These are phyloP conservation scores for Fusarium sp. DNA, from an alignment of 2,329 filamentous ascomycete species.

Conservation along the genomic window DNA sequence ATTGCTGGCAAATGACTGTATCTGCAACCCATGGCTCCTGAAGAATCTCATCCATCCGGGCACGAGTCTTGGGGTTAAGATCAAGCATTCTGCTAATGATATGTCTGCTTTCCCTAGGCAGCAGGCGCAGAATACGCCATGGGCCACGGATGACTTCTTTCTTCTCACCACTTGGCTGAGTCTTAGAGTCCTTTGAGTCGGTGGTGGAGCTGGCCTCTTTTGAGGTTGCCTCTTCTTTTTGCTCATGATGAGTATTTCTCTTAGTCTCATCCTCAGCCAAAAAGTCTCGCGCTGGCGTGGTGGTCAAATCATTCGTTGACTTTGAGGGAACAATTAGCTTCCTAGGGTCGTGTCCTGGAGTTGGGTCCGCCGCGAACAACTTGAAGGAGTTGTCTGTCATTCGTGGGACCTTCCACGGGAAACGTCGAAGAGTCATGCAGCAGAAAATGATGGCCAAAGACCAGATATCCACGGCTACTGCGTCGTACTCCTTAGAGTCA, in stretches of 20 bases:
- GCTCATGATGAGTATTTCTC: constrained; percentile 34
- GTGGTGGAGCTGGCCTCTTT: constrained; percentile 7
- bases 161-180: constrained; percentile 56
- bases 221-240: constrained; percentile 31
- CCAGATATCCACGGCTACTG: constrained; percentile 95
- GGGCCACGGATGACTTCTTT: constrained; percentile 90
- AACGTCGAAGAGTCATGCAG: constrained; percentile 95
- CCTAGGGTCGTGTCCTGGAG: constrained; percentile 74
- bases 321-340: constrained; percentile 60
- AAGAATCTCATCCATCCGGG: constrained; percentile 86
- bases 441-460: constrained; percentile 98
- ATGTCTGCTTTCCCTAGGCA: constrained; percentile 89
- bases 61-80: constrained; percentile 83
- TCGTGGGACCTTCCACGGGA: constrained; percentile 96
- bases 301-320: constrained; percentile 57
- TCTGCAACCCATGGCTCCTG: constrained; percentile 90
- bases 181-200: constrained; percentile 36
- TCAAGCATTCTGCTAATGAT: constrained; percentile 95
- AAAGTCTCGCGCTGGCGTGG: constrained; percentile 53
- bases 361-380: constrained; percentile 87
- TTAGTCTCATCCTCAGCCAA: constrained; percentile 50
- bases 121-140: constrained; percentile 85
- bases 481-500: constrained; percentile 91
- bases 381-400: constrained; percentile 94
- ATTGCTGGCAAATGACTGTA: constrained; percentile 84